These are phyloP conservation scores for Vigna radiata DNA, from an alignment of 306 rosid genomes.

Conservation along the genomic window DNA sequence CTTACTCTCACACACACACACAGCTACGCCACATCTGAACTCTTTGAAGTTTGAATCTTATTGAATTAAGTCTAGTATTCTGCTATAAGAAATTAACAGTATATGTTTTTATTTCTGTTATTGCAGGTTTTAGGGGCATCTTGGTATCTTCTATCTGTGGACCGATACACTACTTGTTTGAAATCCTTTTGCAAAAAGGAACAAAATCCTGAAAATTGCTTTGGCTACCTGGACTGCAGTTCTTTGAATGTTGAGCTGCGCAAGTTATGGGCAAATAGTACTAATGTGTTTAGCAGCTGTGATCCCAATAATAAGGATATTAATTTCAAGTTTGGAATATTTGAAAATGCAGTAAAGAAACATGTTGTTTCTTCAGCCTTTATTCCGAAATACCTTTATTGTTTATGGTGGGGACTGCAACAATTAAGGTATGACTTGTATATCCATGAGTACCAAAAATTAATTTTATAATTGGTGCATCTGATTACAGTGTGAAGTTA, in stretches of 20 bases:
- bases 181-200: constrained; percentile 74
- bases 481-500: constrained; percentile 12
- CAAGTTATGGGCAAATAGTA: constrained; percentile 62
- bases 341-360: constrained; percentile 65
- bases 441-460: constrained; percentile 12
- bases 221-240: constrained; percentile 73
- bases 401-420: constrained; percentile 99
- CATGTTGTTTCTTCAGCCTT: constrained; percentile 72
- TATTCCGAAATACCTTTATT: constrained; percentile 75
- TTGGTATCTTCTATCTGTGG: constrained; percentile 94
- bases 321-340: constrained; percentile 76
- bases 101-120: constrained; percentile 31
- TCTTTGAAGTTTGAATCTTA: constrained; percentile 17
- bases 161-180: constrained; percentile 90
- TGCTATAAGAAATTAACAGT: constrained; percentile 1
- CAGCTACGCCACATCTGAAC: background rate
- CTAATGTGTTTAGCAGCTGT: constrained; percentile 70
- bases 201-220: constrained; percentile 53
- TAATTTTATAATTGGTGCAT: constrained; percentile 41
- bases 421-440: constrained; percentile 76
- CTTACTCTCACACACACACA: background rate
- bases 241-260: constrained; percentile 35
- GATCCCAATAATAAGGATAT: constrained; percentile 49
- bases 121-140: constrained; percentile 95
- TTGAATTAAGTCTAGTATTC: constrained; percentile 21